Evolutionary conservation across 129 eudicot genomes (phyloP).

Genomic region (Mikania micrantha): DNA sequence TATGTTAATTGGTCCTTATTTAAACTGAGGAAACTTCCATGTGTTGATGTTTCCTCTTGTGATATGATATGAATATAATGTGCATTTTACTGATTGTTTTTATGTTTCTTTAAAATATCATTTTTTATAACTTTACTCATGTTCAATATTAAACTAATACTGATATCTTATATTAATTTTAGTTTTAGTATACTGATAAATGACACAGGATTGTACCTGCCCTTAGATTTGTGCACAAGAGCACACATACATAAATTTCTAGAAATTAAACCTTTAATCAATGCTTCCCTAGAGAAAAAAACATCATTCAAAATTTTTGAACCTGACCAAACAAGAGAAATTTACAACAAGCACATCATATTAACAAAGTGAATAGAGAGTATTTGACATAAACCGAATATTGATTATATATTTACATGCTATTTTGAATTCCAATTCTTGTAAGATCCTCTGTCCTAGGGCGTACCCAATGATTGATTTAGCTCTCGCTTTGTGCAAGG

Average conservation of each 20-base stretch:
- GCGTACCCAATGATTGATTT: no score
- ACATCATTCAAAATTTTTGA: neutral
- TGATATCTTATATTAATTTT: neutral
- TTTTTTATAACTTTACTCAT: no score
- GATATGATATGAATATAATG: neutral
- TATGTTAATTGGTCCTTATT: neutral
- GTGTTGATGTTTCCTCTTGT: neutral
- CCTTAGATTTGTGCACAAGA: no score
- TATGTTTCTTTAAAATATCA: no score
- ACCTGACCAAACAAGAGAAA: neutral
- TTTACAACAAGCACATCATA: neutral
- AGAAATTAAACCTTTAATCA: neutral
- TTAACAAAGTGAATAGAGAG: neutral
- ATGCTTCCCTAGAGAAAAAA: neutral
- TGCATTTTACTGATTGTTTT: no score
- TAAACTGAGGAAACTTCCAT: neutral
- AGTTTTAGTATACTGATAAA: neutral
- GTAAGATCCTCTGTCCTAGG: constrained; percentile 57
- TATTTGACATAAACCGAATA: no score
- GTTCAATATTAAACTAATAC: no score
- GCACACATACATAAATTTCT: neutral
- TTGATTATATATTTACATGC: constrained; percentile 38
- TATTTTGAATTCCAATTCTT: constrained; percentile 66
- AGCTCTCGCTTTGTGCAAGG: no score
- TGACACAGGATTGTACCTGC: no score